These are phyloP conservation scores for Martiniozyma abietophila DNA, from an alignment of 805 yeast genomes.

Conservation along the genomic window DNA sequence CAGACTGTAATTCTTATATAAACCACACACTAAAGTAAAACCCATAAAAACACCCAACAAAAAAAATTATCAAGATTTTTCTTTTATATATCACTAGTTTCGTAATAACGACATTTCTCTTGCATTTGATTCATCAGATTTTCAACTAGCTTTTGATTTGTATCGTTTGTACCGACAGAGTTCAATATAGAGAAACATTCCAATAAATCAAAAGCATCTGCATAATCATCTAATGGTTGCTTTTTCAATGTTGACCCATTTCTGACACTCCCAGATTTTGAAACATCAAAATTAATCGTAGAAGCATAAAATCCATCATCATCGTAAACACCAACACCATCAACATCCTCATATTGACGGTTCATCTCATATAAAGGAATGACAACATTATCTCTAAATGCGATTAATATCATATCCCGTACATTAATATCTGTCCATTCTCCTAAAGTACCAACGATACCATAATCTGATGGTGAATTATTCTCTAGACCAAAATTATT, in stretches of 20 bases:
- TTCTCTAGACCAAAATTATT: too few relatives aligned
- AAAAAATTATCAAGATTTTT: too few relatives aligned
- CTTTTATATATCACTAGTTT: too few relatives aligned
- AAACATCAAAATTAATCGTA: too few relatives aligned
- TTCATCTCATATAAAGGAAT: constrained; percentile 42
- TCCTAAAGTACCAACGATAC: constrained; percentile 10
- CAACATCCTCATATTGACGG: constrained; percentile 19
- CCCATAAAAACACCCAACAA: too few relatives aligned
- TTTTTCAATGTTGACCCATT: constrained; percentile 1
- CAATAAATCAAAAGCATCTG: constrained; percentile 26
- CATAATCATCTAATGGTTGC: constrained; percentile 4
- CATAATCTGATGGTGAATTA: too few relatives aligned
- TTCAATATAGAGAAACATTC: constrained; percentile 57
- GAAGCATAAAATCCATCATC: too few relatives aligned
- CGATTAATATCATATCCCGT: constrained; percentile 31
- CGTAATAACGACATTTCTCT: constrained; percentile 15
- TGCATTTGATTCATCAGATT: constrained; percentile 31
- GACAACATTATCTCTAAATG: constrained; percentile 45
- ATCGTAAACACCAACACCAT: constrained; percentile 12
- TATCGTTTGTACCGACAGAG: constrained; percentile 43
- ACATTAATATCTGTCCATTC: constrained; percentile 23
- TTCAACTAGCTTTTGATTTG: constrained; percentile 51
- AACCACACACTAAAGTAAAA: too few relatives aligned
- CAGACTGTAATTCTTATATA: too few relatives aligned
- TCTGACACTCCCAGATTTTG: constrained; percentile 14